Evolutionary conservation across 257 asterid genomes (phyloP), one percentile per base, ranked within the genome.

Genomic region (Fraxinus cuspidata): DNA sequence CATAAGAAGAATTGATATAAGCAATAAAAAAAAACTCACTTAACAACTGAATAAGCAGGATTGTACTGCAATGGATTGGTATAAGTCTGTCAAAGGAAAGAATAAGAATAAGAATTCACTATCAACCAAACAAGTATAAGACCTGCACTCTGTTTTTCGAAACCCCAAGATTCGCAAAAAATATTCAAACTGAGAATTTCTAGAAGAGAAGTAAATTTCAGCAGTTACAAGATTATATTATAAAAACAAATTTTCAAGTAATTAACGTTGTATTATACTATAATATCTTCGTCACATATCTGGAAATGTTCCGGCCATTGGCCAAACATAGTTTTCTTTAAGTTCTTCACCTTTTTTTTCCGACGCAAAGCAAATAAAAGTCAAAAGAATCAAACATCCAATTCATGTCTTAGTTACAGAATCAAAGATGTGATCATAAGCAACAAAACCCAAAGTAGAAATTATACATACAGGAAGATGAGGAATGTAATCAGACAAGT

Each of bases 11-110:
- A n/a, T 13, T 5, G 7, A 27, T 44, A 71, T 35, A 7, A n/a
- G 58, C 68, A 32, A 78, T 37, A 28, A 72, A 15, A 32, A 31
- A 74, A 5, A 68, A 84, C 88, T 68, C 84, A 90, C 99, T 84
- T 88, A 47, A 95, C 97, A 58, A 87, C 96, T 58, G 98, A 85
- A 79, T 92, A 94, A 40, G 99, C 96, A 73, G 87, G 93, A 84
- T 92, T 91, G 86, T 93, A 86, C 86, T 89, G 93, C 87, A 95
- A 83, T 2, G 98, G 99, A 81, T 95, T 89, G 13, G 99, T 83
- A 83, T 82, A 84, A 66, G 89, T 83, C 99, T 95, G 97, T 83
- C 60, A 77, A 27, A 65, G 25, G 15, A 15, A 28, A 75, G 3
- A 40, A 75, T 74, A 51, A 23, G 23, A 76, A 66, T 71, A 47